Base-by-base conservation (phyloP, 257 asterid genomes). In the Solanum gandarillasii region DNA sequence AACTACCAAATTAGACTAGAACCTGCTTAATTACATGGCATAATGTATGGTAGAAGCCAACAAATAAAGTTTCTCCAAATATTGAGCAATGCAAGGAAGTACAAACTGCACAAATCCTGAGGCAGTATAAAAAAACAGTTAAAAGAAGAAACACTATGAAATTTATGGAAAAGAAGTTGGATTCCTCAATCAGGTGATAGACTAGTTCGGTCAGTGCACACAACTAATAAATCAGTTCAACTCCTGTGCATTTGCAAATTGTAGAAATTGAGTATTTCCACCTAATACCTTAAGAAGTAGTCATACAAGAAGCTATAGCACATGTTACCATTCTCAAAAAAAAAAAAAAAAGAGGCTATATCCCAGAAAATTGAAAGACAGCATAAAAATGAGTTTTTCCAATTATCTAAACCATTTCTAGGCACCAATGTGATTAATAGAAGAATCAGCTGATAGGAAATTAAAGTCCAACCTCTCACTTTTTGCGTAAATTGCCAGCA, bases 401-500 rank as follows among this genome's bases (percentile, higher is more conserved):
- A 67, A 23, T 32, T 72, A 67, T 34, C 25, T 52, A 43, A 43
- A 58, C 43, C 73, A 46, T 86, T 48, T 73, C 36, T 34, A 67
- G 58, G 86, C 72, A 87, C 71, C 70, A 75, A 55, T 9, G 67
- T 81, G 16, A 67, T 46, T 13, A 60, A 55, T 68, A 60, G 35
- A 89, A 81, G 67, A 88, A 81, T 38, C 43, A 83, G 86, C 34
- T 41, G 75, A 87, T 39, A 70, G 70, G 84, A 81, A 81, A 74
- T 84, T 25, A 82, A 86, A 86, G 84, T 29, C 94, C 91, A 65
- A 97, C 98, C 99, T 95, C 87, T 92, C 95, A 88, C 91, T 88
- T 91, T 90, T 96, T 48, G 96, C 97, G 89, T 94, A 93, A 55
- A 93, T 94, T 75, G 98, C 95, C 91, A 97, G 92, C 98, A 95